phyloP scores from a whole-genome alignment of 208 protist species.

The Trypanosoma theileri region DNA sequence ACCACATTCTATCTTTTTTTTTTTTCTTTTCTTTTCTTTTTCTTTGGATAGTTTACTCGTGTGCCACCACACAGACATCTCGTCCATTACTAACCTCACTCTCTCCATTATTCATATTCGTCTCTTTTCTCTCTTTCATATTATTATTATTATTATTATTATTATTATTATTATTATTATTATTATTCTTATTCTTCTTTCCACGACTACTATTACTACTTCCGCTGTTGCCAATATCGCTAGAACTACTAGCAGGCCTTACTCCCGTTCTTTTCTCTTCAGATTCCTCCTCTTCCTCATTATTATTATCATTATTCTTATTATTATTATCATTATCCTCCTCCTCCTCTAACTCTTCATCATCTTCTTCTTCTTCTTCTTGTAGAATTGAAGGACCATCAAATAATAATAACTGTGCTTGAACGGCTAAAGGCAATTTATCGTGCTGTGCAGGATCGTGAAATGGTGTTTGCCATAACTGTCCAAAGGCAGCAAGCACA shows the following conservation, averaged over 20 bases:
- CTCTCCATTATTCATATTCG: neutral
- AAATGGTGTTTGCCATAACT: constrained; percentile 32
- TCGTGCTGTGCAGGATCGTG: constrained; percentile 9
- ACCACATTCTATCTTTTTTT: neutral
- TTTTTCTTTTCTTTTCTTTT: neutral
- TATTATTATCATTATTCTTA: neutral
- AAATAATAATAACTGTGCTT: constrained; percentile 29
- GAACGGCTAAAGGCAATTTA: constrained; percentile 11
- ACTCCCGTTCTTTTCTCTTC: too few relatives aligned
- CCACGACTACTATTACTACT: too few relatives aligned
- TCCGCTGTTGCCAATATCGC: too few relatives aligned
- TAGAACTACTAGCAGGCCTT: too few relatives aligned
- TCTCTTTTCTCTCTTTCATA: neutral
- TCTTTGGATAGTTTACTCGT: neutral
- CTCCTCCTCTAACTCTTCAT: too few relatives aligned
- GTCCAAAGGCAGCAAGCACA: constrained; percentile 61
- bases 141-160: constrained; percentile 3
- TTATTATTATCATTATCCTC: too few relatives aligned
- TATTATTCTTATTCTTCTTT: too few relatives aligned
- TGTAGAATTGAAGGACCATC: neutral
- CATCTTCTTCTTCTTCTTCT: neutral
- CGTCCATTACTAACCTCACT: neutral
- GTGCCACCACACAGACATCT: neutral
- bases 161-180: neutral
- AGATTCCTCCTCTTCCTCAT: neutral